phyloP scores from a whole-genome alignment of 805 yeast species.

The Peterozyma toletana region DNA sequence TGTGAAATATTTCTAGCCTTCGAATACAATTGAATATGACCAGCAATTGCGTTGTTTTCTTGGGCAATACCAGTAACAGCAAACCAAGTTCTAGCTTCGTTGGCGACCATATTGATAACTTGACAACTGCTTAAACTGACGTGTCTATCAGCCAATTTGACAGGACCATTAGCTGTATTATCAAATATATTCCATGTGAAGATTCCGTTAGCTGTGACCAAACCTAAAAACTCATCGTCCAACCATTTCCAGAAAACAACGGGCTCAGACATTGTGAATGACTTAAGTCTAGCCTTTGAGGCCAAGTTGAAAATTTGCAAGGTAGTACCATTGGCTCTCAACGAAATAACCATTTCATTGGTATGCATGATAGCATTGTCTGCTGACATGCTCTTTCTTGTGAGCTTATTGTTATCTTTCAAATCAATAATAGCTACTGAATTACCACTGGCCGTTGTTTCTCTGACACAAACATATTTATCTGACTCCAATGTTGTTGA shows the following conservation, averaged over 20 bases:
- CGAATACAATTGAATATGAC: slow-evolving; percentile 90
- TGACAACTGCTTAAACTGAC: slow-evolving; percentile 72
- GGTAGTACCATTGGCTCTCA: slow-evolving; percentile 94
- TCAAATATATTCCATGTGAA: slow-evolving; percentile 82
- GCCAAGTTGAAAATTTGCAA: slow-evolving; percentile 89
- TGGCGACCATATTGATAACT: slow-evolving; percentile 84
- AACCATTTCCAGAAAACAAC: slow-evolving; percentile 97
- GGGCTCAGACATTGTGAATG: slow-evolving; percentile 79
- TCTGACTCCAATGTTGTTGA: slow-evolving; percentile 94
- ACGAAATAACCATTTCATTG: slow-evolving; percentile 75
- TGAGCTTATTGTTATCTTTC: slow-evolving; percentile 67
- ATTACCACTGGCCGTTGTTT: slow-evolving; percentile 55
- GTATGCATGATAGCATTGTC: slow-evolving; percentile 98
- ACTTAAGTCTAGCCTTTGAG: slow-evolving; percentile 81
- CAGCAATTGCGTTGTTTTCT: slow-evolving; percentile 89
- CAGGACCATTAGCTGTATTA: slow-evolving; percentile 76
- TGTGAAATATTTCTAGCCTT: slow-evolving; percentile 88
- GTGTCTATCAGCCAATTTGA: slow-evolving; percentile 76
- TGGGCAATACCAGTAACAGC: slow-evolving; percentile 94
- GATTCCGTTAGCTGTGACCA: slow-evolving; percentile 72
- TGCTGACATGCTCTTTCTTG: slow-evolving; percentile 91
- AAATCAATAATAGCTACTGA: slow-evolving; percentile 93
- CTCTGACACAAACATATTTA: slow-evolving; percentile 78
- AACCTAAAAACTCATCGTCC: slow-evolving; percentile 62
- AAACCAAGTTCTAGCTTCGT: slow-evolving; percentile 80